phyloP scores from a whole-genome alignment of 2,329 filamentous ascomycete species.

The Neopestalotiopsis sp. region DNA sequence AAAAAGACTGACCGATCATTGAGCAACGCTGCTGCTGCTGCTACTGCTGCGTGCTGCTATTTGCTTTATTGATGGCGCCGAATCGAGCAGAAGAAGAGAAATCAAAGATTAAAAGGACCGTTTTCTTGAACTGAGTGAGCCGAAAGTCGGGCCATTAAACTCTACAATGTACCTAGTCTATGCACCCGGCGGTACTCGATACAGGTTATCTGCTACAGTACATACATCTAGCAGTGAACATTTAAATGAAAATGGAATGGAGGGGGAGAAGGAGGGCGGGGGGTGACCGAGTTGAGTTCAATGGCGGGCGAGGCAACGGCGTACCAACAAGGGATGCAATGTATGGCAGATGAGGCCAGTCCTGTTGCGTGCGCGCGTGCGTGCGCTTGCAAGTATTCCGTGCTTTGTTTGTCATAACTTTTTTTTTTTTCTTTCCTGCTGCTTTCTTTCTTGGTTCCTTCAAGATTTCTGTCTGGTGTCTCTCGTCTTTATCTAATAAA shows the following conservation, averaged over 20 bases:
- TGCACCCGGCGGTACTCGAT: not conserved
- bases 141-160: too few species aligned
- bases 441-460: not conserved
- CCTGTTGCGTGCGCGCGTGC: not conserved
- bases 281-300: not conserved
- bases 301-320: not conserved
- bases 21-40: too few species aligned
- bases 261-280: not conserved
- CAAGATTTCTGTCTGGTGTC: too few species aligned
- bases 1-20: too few species aligned
- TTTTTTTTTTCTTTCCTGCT: not conserved
- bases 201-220: not conserved
- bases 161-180: too few species aligned
- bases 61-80: too few species aligned
- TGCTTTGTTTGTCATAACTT: not conserved
- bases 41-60: too few species aligned
- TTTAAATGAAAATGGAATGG: not conserved
- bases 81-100: too few species aligned
- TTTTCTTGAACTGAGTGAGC: too few species aligned
- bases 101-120: too few species aligned
- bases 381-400: not conserved
- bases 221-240: not conserved
- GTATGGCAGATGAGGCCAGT: not conserved
- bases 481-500: too few species aligned
- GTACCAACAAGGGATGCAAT: not conserved